phyloP scores from a whole-genome alignment of 2,329 filamentous ascomycete genomes.

The Neocatenulostroma microsporum region DNA sequence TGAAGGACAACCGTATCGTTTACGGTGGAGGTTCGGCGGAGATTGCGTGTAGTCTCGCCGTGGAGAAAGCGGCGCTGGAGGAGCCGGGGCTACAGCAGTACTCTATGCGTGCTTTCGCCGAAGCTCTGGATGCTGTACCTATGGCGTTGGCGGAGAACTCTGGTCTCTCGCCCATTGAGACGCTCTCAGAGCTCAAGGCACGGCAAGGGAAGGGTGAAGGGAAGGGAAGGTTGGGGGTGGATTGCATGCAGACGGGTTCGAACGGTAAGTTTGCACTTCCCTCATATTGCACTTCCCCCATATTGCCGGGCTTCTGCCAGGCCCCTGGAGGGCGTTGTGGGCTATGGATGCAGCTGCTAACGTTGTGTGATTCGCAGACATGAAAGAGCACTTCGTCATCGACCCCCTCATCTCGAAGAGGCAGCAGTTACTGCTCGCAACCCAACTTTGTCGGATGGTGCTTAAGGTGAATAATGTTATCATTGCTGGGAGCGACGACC shows the following conservation, averaged over 20 bases:
- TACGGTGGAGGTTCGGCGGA: conserved; percentile 96
- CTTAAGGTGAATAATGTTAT: conserved; percentile 96
- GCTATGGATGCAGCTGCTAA: conserved; percentile 6
- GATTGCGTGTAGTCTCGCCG: conserved; percentile 91
- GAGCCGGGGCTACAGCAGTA: conserved; percentile 97
- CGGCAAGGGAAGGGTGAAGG: conserved; percentile 79
- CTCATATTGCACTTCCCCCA: neutral
- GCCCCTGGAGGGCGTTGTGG: neutral
- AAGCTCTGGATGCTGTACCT: conserved; percentile 85
- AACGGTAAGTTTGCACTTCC: conserved; percentile 52
- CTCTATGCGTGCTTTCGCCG: conserved; percentile 94
- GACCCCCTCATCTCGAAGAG: conserved; percentile 97
- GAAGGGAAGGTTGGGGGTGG: conserved; percentile 74
- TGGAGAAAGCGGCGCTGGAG: conserved; percentile 84
- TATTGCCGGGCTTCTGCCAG: neutral
- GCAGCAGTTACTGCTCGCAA: conserved; percentile 92
- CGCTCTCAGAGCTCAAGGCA: conserved; percentile 88
- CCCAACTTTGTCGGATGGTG: conserved; percentile 96
- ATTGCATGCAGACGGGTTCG: conserved; percentile 92
- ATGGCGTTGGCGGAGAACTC: conserved; percentile 98
- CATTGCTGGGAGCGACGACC: conserved; percentile 75
- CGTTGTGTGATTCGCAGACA: conserved; percentile 51
- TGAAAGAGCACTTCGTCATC: conserved; percentile 97
- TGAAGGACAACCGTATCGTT: conserved; percentile 91
- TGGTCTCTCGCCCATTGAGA: conserved; percentile 90